phyloP scores from a whole-genome alignment of 352 stramenopile species.

The Phytophthora crassamura region DNA sequence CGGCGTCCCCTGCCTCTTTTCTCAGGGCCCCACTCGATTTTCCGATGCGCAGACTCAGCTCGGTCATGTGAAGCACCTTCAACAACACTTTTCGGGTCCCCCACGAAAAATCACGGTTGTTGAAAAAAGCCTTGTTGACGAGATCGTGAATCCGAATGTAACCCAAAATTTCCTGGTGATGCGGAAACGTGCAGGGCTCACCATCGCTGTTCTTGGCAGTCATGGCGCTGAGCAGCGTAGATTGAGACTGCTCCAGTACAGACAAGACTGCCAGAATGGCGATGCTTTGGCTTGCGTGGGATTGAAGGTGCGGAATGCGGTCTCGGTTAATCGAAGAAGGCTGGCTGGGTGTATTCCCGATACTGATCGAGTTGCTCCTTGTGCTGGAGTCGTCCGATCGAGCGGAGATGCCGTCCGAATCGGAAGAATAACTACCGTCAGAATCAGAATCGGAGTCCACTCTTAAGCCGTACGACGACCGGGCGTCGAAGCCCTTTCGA shows the following conservation, averaged over 20 bases:
- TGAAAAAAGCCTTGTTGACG: slow-evolving; percentile 39
- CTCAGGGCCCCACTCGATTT: slow-evolving; percentile 40
- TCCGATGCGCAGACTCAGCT: slow-evolving; percentile 50
- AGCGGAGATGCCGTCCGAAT: slow-evolving; percentile 11
- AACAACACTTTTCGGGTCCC: slow-evolving; percentile 44
- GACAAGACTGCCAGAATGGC: slow-evolving; percentile 44
- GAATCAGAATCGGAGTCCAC: slow-evolving; percentile 34
- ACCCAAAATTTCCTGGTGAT: slow-evolving; percentile 38
- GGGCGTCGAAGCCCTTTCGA: slow-evolving; percentile 39
- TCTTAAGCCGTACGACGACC: slow-evolving; percentile 15
- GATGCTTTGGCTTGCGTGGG: slow-evolving; percentile 37
- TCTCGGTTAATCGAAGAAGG: slow-evolving; percentile 1
- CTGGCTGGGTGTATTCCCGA: not conserved
- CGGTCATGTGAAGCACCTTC: slow-evolving; percentile 56
- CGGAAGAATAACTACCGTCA: slow-evolving; percentile 30
- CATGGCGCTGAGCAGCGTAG: slow-evolving; percentile 36
- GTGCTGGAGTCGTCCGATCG: slow-evolving; percentile 13
- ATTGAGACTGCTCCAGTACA: slow-evolving; percentile 49
- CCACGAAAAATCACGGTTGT: slow-evolving; percentile 46
- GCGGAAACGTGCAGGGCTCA: slow-evolving; percentile 17
- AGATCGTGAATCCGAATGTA: slow-evolving; percentile 45
- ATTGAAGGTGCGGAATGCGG: slow-evolving; percentile 48
- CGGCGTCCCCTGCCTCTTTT: slow-evolving; percentile 4
- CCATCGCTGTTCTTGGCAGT: slow-evolving; percentile 15
- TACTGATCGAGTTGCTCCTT: not conserved